These are phyloP conservation scores for Lentinula edodes DNA, from an alignment of 768 basidiomycete species.

Conservation along the genomic window DNA sequence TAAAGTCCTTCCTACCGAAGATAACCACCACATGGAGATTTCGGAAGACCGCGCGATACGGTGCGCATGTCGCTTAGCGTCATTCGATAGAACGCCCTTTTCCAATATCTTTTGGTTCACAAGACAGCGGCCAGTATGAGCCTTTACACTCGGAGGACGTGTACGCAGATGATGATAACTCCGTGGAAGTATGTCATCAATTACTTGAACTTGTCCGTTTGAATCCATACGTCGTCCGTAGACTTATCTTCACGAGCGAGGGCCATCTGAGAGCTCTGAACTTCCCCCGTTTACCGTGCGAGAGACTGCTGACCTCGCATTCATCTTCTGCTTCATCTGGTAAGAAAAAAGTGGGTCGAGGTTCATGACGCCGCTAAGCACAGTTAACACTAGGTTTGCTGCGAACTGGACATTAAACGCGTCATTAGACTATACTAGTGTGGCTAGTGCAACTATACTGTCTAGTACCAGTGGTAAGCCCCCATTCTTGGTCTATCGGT, in stretches of 20 bases:
- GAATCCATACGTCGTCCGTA: too few relatives aligned
- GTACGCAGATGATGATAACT: neutral
- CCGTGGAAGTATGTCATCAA: neutral
- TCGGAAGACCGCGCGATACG: neutral
- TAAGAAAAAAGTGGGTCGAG: neutral
- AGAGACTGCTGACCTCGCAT: constrained; percentile 78
- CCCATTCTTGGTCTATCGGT: neutral
- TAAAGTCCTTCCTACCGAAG: neutral
- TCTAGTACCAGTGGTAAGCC: constrained; percentile 82
- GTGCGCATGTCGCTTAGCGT: neutral
- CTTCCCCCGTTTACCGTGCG: constrained; percentile 42
- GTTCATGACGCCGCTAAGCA: neutral
- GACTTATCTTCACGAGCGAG: neutral
- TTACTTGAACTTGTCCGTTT: too few relatives aligned
- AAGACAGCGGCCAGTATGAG: constrained; percentile 18
- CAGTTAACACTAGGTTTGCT: constrained; percentile 41
- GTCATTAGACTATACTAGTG: constrained; percentile 80
- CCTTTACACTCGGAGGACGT: constrained; percentile 17
- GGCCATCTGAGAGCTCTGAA: constrained; percentile 7
- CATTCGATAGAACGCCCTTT: neutral
- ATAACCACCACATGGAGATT: neutral
- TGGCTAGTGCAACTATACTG: constrained; percentile 89
- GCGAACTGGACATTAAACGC: constrained; percentile 93
- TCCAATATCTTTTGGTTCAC: neutral
- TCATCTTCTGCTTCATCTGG: constrained; percentile 84